Evolutionary conservation across 371 early-diverging fungal species (phyloP), one percentile per base, ranked within the genome.

Genomic region (Mortierella sp.): DNA sequence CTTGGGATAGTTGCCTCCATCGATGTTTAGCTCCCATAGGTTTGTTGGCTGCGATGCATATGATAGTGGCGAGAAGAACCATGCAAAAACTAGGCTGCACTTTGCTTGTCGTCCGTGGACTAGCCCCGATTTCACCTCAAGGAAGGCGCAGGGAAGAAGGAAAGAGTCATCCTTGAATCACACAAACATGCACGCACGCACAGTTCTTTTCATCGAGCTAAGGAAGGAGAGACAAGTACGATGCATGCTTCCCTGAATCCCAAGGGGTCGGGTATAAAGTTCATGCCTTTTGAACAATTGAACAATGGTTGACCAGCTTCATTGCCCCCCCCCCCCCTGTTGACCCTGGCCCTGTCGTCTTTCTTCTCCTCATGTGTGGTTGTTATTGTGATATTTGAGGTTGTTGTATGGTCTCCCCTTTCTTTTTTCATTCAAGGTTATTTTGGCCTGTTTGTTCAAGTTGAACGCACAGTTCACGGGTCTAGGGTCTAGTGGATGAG

Each of bases 81-180:
- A 64, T 64, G 40, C 67, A n/a, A 54, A 64, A 31, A 64, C 40
- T 64, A 37, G 0, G 3, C 67, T 21, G 21, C 37, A 16, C 64
- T 21, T 24, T 37, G 67, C 0, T 64, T 34, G 21, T 16, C 34
- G 31, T 16, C 14, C 10, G 2, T 3, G 14, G 16, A 31, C 5
- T 21, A 8, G 50, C 50, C 50, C 6, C 50, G 50, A 50, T 50
- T 50, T 11, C 2, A 14, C 14, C 16, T 37, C 67, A 19, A 61
- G n/a, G n/a, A n/a, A n/a, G n/a, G n/a, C 16, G 21, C 67, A 37
- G 67, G 24, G 21, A 37, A 19, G 54, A 54, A 54, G 5, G 54
- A 54, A 19, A 37, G 37, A 40, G 67, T 64, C 67, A 64, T 64
- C 37, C 67, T 64, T 40, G 37, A 64, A 64, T 64, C 67, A 64